Evolutionary conservation across 305 asterid species (phyloP), one percentile per base, ranked within the genome.

Genomic region (Fraxinus latifolia): DNA sequence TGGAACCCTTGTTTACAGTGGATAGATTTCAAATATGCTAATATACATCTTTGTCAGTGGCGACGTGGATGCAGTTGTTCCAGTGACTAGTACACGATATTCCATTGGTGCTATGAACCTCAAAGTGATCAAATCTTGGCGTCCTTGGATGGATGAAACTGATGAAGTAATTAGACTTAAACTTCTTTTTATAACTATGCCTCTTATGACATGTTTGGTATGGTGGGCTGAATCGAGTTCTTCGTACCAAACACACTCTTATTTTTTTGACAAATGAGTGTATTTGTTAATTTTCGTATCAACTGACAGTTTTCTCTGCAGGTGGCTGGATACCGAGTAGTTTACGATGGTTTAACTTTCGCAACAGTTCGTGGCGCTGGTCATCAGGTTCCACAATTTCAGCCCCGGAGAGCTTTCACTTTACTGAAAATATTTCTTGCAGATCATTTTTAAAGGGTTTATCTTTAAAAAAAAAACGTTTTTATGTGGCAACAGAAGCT

Each of bases 281-380:
- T n/a, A 37, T 34, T 7, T 33, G 3, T 42, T 12, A 44, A 44
- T 44, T 44, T 39, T 1, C 42, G 19, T 14, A n/a, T 12, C 39
- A 33, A 25, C 60, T 50, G 21, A 3, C 0, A 17, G 9, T 70
- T 42, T 3, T 31, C 53, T 14, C 19, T 77, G 75, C 80, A 87
- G 88, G 86, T 87, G 5, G 89, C 74, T 11, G 90, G 90, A 68
- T 87, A 87, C 72, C 50, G 72, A 76, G 86, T 87, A 32, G 84
- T 80, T 36, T 85, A 85, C 14, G 83, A 85, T 5, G 90, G 90
- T 8, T 76, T 87, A 71, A 79, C 85, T 15, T 87, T 87, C 14
- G 85, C 87, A 0, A 87, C 90, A 7, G 89, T 87, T 5, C 79
- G 88, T 50, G 90, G 84, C 2, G 87, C 86, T 3, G 90, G 90